Percentiles rank a stretch among this genome's conserved stretches.
These are phyloP conservation scores for Piloderma croceum DNA, from an alignment of 768 basidiomycete species.

Conservation along the genomic window DNA sequence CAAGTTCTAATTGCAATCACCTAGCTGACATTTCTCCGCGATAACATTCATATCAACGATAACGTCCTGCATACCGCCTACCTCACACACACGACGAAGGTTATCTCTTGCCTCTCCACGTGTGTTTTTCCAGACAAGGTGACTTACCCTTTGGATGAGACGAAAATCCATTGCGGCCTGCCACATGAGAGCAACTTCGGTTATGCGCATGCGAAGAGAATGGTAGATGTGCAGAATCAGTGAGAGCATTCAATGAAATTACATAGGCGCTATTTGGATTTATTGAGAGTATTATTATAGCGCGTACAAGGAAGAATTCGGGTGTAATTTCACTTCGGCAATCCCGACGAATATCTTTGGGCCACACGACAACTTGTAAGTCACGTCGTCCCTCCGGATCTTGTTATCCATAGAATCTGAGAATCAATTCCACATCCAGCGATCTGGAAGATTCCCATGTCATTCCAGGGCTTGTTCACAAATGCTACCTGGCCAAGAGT, in stretches of 20 bases:
- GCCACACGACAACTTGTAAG: constrained; percentile 87
- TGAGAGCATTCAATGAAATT: constrained; percentile 35
- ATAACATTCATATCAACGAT: constrained; percentile 94
- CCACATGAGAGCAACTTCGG: constrained; percentile 96
- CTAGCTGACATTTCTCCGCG: constrained; percentile 86
- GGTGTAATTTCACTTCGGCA: constrained; percentile 91
- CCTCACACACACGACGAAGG: constrained; percentile 59
- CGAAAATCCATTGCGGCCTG: constrained; percentile 86
- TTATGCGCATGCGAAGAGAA: constrained; percentile 91
- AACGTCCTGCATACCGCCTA: constrained; percentile 80
- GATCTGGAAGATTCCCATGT: constrained; percentile 90
- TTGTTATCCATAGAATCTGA: not conserved
- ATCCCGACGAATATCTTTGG: constrained; percentile 99
- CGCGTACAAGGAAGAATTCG: constrained; percentile 94
- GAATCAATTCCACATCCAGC: constrained; percentile 31
- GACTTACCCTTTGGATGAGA: constrained; percentile 87
- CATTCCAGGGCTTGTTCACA: constrained; percentile 90
- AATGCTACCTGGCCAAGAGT: constrained; percentile 91
- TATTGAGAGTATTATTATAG: constrained; percentile 33
- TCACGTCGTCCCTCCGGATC: too few species aligned
- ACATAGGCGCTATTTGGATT: too few species aligned
- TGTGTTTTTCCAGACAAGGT: constrained; percentile 98
- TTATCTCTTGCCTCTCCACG: constrained; percentile 93
- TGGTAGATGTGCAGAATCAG: constrained; percentile 96
- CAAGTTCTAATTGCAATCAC: constrained; percentile 1